Base-by-base conservation (phyloP, 495 filamentous ascomycete species). In the Hypoxylon cercidicola region DNA sequence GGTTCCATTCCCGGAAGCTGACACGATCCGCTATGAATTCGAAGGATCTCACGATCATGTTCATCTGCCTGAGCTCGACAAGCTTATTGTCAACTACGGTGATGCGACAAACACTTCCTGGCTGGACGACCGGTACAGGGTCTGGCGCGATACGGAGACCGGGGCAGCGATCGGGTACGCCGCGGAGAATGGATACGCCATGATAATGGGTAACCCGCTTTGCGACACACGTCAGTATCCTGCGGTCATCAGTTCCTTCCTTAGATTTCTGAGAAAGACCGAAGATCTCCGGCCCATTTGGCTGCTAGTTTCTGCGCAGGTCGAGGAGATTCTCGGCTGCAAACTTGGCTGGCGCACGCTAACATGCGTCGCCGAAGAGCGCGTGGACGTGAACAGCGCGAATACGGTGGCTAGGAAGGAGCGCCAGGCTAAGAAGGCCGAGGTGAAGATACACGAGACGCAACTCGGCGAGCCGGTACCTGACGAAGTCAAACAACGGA, bases 81-180 rank as follows among this genome's bases (percentile, higher is more conserved):
- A 94, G 60, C 84, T 95, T 45, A 88, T 95, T 69, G 90, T 89
- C 60, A 96, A 95, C 75, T 96, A 96, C 62, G 92, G 92, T 47
- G 92, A 95, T 72, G 90, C 92, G 13, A 90, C 91, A 12, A 92
- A 93, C 62, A 96, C 91, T 0, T 91, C 91, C 0, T 96, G 90
- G 89, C 84, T 90, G 16, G 92, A 96, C 72, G 88, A 90, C 5
- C 86, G 90, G 12, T 93, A 89, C 71, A 85, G 88, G 69, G 87
- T 95, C 62, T 96, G 89, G 89, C 89, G 92, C 4, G 89, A 95
- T 65, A 78, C 82, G 40, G 72, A 75, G 4, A 94, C 91, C 0
- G 92, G 92, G 43, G 92, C 92, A 5, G 92, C 92, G 0, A 82
- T 93, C 39, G 87, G 90, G 13, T 96, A 89, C 61, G 88, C 93